Evolutionary conservation across 805 yeast species (phyloP), one percentile per base, ranked within the genome.

Genomic region (Candida maesae): DNA sequence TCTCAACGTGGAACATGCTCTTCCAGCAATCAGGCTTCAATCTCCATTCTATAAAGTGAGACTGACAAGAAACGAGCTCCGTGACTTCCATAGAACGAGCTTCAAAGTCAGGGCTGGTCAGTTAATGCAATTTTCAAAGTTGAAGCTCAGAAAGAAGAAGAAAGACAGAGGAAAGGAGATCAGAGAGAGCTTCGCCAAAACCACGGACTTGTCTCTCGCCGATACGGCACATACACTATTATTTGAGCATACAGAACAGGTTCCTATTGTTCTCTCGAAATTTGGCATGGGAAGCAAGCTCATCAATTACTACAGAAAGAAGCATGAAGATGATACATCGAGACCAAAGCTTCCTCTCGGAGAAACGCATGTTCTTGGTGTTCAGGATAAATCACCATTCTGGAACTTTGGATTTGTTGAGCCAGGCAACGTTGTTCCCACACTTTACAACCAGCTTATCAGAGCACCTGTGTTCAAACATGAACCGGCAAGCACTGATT

Each of bases 371-470:
- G 96, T 93, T 3, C 68, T 93, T 27, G 97, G 96, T n/a, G 86
- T 87, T 1, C 96, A 90, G 59, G 99, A 93, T 64, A 75, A 95
- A 53, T 86, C 96, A 7, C 97, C 99, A 11, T 93, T 93, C 60
- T 93, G 99, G 98, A 93, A 90, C 61, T 93, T 89, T 67, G 99
- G 99, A 2, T 86, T 84, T 65, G 98, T 93, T 7, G 96, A 88
- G 34, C 86, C 89, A 3, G 99, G 99, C 3, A 87, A 84, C 52
- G 78, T 88, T 41, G 96, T 90, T 3, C 98, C 98, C 1, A 86
- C 99, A 0, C 66, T 91, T 35, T 93, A 93, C 66, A 93, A 91
- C 60, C 84, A 88, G 54, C 82, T 93, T 84, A 62, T 84, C 5
- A 68, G 99, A 46, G 97, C 99, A 0, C 99, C 99, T 0, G 75